phyloP scores from a whole-genome alignment of 2,329 filamentous ascomycete species.

The Diaporthe sp. region DNA sequence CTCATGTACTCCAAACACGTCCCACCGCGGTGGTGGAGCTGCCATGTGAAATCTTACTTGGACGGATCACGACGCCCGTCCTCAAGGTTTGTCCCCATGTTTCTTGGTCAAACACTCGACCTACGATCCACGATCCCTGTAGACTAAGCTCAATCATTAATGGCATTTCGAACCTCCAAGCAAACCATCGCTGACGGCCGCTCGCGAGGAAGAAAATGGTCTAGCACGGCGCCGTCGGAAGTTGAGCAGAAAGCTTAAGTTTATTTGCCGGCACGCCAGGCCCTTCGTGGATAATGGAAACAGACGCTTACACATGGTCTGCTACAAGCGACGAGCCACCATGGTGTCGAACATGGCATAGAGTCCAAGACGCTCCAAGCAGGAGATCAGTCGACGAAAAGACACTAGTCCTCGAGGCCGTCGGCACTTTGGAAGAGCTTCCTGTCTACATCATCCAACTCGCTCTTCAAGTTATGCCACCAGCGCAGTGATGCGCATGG shows the following conservation, averaged over 20 bases:
- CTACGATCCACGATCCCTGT: neutral
- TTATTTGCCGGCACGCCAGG: neutral
- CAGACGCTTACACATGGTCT: neutral
- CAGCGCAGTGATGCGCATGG: neutral
- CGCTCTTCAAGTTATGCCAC: neutral
- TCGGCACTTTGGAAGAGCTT: neutral
- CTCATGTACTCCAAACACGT: constrained; percentile 17
- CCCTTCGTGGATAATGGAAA: neutral
- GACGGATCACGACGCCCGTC: constrained; percentile 20
- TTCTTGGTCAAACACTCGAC: constrained; percentile 29
- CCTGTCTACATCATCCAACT: neutral
- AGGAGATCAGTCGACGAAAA: neutral
- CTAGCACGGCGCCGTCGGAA: constrained; percentile 8
- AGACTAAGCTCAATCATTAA: neutral
- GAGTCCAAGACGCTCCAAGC: constrained; percentile 5
- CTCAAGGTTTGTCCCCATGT: constrained; percentile 6
- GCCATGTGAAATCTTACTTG: constrained; percentile 2
- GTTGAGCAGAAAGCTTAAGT: constrained; percentile 16
- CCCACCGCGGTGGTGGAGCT: constrained; percentile 8
- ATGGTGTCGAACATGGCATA: constrained; percentile 5
- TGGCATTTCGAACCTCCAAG: constrained; percentile 1
- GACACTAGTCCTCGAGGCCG: neutral
- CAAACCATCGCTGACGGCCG: neutral
- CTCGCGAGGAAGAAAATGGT: neutral
- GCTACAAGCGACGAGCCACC: constrained; percentile 4